These are phyloP conservation scores for Diplodia scrobiculata DNA, from an alignment of 2,329 filamentous ascomycete genomes.

Conservation along the genomic window DNA sequence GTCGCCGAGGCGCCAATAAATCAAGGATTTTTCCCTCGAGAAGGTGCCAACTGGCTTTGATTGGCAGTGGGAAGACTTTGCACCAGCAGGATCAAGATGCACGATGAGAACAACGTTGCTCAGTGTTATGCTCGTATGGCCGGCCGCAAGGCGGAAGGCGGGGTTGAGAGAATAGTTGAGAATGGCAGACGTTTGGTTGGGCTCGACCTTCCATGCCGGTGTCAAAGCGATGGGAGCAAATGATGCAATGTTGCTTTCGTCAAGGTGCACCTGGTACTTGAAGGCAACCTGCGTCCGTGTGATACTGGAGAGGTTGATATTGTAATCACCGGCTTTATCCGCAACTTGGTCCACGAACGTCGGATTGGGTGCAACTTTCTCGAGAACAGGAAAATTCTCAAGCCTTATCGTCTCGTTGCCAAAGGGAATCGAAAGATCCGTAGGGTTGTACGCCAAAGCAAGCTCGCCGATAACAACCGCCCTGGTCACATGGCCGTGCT, in stretches of 20 bases:
- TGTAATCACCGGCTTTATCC: constrained; percentile 76
- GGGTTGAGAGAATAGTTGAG: constrained; percentile 85
- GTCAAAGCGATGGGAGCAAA: constrained; percentile 74
- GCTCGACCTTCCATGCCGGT: constrained; percentile 79
- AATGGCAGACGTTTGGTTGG: constrained; percentile 82
- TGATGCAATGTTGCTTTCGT: constrained; percentile 57
- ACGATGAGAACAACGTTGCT: constrained; percentile 76
- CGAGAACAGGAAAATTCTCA: constrained; percentile 83
- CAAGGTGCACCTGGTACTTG: constrained; percentile 84
- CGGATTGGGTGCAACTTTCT: constrained; percentile 91
- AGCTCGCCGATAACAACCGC: constrained; percentile 83
- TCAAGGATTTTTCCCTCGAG: constrained; percentile 71
- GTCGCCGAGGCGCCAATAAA: constrained; percentile 80
- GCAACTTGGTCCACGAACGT: constrained; percentile 76
- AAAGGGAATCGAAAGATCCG: constrained; percentile 49
- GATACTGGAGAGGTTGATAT: constrained; percentile 71
- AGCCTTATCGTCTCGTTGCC: constrained; percentile 71
- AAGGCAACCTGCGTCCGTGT: constrained; percentile 77
- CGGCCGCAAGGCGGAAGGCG: constrained; percentile 52
- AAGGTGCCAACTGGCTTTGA: constrained; percentile 81
- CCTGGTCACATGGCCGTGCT: constrained; percentile 69
- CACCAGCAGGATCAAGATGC: constrained; percentile 64
- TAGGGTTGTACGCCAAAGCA: constrained; percentile 76
- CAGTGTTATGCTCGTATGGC: constrained; percentile 56
- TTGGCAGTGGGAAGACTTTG: constrained; percentile 66